phyloP scores from a whole-genome alignment of 2,329 filamentous ascomycete genomes.

The Sporothrix euskadiensis region DNA sequence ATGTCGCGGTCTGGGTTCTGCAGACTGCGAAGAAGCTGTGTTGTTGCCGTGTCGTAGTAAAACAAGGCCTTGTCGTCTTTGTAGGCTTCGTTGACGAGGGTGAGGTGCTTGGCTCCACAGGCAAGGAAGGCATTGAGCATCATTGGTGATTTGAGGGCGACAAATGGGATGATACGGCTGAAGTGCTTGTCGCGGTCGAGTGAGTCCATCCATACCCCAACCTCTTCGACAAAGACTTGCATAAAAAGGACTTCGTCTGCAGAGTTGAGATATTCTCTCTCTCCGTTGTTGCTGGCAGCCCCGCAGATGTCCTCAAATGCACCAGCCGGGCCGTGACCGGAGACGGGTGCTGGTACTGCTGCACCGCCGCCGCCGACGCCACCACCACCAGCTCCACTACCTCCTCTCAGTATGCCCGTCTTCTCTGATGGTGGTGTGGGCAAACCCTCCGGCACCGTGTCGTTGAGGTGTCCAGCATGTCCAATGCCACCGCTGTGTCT shows the following conservation, averaged over 20 bases:
- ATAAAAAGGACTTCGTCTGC: constrained; percentile 83
- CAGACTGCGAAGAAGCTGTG: constrained; percentile 70
- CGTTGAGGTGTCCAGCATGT: neutral
- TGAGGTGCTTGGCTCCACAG: constrained; percentile 81
- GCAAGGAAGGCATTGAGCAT: constrained; percentile 85
- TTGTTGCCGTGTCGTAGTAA: constrained; percentile 85
- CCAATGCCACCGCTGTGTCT: neutral
- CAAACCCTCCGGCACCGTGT: constrained; percentile 36
- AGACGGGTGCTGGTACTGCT: neutral
- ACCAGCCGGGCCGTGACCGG: neutral
- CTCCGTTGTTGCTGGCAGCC: constrained; percentile 34
- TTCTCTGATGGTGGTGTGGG: constrained; percentile 48
- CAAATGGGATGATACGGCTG: constrained; percentile 77
- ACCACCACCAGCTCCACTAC: neutral
- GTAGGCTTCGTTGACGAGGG: constrained; percentile 66
- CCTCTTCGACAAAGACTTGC: constrained; percentile 88
- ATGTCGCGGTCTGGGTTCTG: constrained; percentile 85
- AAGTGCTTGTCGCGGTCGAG: constrained; percentile 87
- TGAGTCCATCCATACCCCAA: constrained; percentile 92
- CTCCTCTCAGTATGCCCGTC: constrained; percentile 16
- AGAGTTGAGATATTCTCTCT: constrained; percentile 66
- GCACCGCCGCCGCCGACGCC: neutral
- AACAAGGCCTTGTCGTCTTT: constrained; percentile 74
- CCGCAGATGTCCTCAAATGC: neutral
- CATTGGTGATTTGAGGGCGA: constrained; percentile 81